These are phyloP conservation scores for Gossypium davidsonii DNA, from an alignment of 441 rosid genomes.

Conservation along the genomic window DNA sequence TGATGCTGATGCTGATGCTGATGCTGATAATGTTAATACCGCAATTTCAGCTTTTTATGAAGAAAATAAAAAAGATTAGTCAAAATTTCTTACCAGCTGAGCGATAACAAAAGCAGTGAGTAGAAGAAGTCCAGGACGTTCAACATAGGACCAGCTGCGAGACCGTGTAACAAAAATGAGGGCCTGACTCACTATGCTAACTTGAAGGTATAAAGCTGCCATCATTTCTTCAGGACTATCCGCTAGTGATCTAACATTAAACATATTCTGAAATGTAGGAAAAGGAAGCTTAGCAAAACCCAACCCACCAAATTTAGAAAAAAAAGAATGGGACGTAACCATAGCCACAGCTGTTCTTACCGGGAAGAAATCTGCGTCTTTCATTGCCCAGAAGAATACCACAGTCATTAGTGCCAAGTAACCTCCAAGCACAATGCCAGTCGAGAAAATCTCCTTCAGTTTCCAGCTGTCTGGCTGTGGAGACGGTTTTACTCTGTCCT, in stretches of 20 bases:
- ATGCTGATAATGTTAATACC: neutral
- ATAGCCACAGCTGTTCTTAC: slow-evolving; percentile 30
- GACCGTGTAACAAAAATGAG: slow-evolving; percentile 85
- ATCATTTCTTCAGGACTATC: slow-evolving; percentile 40
- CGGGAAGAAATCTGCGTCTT: slow-evolving; percentile 59
- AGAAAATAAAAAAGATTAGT: neutral
- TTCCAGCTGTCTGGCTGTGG: slow-evolving; percentile 92
- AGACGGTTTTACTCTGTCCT: slow-evolving; percentile 82
- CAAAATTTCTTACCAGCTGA: slow-evolving; percentile 50
- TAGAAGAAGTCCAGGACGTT: slow-evolving; percentile 71
- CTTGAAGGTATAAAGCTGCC: slow-evolving; percentile 85
- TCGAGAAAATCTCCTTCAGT: slow-evolving; percentile 64
- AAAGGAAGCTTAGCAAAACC: neutral
- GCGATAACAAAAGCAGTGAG: slow-evolving; percentile 56
- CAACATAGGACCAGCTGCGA: slow-evolving; percentile 78
- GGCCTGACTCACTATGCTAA: slow-evolving; percentile 81
- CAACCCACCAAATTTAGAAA: slow-evolving; percentile 1
- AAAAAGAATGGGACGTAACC: neutral
- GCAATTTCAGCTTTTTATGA: neutral
- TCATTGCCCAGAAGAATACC: slow-evolving; percentile 70
- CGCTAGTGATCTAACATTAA: slow-evolving; percentile 49
- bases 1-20: too few species aligned
- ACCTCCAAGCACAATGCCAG: slow-evolving; percentile 78
- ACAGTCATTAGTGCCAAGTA: slow-evolving; percentile 81
- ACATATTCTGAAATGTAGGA: slow-evolving; percentile 38